phyloP scores from a whole-genome alignment of 345 rosid species.

The Lepidium africanum region DNA sequence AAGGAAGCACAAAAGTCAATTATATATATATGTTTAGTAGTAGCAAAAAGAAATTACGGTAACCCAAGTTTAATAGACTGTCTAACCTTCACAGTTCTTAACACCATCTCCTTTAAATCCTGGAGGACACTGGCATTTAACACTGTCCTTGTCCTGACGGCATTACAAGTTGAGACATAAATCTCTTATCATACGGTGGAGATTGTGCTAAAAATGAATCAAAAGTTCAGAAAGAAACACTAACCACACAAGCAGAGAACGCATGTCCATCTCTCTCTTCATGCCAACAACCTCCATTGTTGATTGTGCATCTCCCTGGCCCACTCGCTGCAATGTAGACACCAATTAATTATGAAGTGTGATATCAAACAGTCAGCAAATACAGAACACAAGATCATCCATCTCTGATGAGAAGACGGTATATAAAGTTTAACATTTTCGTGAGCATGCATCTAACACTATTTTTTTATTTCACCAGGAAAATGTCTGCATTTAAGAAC shows the following conservation, averaged over 20 bases:
- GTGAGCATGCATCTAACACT: background rate
- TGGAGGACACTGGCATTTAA: constrained; percentile 77
- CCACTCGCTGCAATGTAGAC: constrained; percentile 42
- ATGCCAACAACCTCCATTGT: constrained; percentile 77
- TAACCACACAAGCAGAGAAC: constrained; percentile 68
- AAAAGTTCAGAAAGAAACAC: constrained; percentile 12
- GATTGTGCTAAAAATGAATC: background rate
- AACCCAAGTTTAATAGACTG: background rate
- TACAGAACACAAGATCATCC: background rate
- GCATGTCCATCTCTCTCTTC: constrained; percentile 46
- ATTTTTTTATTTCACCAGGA: background rate
- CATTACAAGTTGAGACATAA: constrained; percentile 15
- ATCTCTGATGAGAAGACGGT: background rate
- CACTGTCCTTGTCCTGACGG: constrained; percentile 58
- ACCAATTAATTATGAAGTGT: background rate
- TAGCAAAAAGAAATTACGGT: background rate
- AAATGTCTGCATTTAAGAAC: constrained; percentile 11
- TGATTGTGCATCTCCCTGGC: constrained; percentile 56
- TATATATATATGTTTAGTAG: background rate
- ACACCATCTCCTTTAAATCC: constrained; percentile 91
- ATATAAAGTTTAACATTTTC: background rate
- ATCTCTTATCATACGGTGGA: background rate
- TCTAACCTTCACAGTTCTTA: constrained; percentile 74
- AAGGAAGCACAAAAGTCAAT: background rate
- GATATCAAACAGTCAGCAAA: background rate